phyloP scores from a whole-genome alignment of 2,329 filamentous ascomycete species.

The Verticillium longisporum region DNA sequence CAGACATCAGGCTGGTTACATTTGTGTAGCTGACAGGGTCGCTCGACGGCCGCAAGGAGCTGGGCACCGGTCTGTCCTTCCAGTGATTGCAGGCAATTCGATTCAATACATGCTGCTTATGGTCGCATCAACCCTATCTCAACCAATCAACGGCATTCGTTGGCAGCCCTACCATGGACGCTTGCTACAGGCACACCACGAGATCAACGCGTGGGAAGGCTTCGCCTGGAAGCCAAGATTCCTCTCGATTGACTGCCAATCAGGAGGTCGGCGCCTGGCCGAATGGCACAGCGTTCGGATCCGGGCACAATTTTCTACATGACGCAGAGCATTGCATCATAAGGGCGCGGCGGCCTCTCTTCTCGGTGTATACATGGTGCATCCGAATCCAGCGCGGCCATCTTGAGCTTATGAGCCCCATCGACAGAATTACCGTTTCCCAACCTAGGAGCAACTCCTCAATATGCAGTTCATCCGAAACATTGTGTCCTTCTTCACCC shows the following conservation, averaged over 20 bases:
- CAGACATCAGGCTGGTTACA: too few species aligned
- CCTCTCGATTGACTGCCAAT: not conserved
- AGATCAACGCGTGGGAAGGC: not conserved
- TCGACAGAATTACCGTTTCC: too few species aligned
- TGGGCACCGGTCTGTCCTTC: too few species aligned
- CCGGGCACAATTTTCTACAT: too few species aligned
- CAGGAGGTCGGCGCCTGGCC: not conserved
- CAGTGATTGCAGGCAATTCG: too few species aligned
- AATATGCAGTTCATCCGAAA: not conserved
- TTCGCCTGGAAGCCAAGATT: not conserved
- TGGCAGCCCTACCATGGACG: too few species aligned
- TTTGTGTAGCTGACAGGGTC: too few species aligned
- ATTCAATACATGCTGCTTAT: too few species aligned
- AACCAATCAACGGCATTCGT: too few species aligned
- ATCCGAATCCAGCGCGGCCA: not conserved
- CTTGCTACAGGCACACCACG: too few species aligned
- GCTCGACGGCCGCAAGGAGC: too few species aligned
- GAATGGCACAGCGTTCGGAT: not conserved
- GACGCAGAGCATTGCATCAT: not conserved
- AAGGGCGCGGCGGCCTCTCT: not conserved
- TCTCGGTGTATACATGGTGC: not conserved
- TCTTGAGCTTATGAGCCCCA: not conserved
- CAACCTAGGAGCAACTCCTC: not conserved
- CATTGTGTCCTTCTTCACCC: not conserved
- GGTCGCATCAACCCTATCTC: too few species aligned